A percentile compares a stretch with the other conserved stretches of the same genome.
phyloP scores from a whole-genome alignment of 2,329 filamentous ascomycete species.

The Calonectria honghensis region DNA sequence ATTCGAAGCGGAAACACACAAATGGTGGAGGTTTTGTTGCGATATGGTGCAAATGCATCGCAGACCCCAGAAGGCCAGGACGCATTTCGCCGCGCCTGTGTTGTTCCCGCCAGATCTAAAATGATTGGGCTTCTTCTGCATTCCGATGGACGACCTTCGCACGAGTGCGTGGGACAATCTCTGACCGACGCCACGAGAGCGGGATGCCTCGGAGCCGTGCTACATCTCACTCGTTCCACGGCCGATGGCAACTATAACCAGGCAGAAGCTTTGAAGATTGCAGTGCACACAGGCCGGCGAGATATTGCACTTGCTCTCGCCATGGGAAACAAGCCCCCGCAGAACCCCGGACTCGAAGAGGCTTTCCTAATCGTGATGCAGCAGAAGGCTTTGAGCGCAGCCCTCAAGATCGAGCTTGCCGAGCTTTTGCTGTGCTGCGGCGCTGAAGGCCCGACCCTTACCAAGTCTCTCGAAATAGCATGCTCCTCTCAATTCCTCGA shows the following conservation, averaged over 20 bases:
- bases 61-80: slow-evolving; percentile 71
- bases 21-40: slow-evolving; percentile 69
- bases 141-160: slow-evolving; percentile 68
- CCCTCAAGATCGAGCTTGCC: slow-evolving; percentile 70
- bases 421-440: slow-evolving; percentile 76
- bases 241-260: slow-evolving; percentile 73
- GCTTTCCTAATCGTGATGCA: slow-evolving; percentile 70
- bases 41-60: slow-evolving; percentile 70
- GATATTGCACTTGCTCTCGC: slow-evolving; percentile 75
- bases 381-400: slow-evolving; percentile 67
- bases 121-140: slow-evolving; percentile 69
- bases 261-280: slow-evolving; percentile 71
- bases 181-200: slow-evolving; percentile 71
- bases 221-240: slow-evolving; percentile 69
- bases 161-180: slow-evolving; percentile 67
- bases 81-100: slow-evolving; percentile 72
- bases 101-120: slow-evolving; percentile 65
- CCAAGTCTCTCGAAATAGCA: slow-evolving; percentile 69
- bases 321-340: slow-evolving; percentile 71
- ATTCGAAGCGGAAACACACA: slow-evolving; percentile 65
- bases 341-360: slow-evolving; percentile 67
- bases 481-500: slow-evolving; percentile 71
- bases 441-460: slow-evolving; percentile 70
- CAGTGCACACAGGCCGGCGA: slow-evolving; percentile 68
- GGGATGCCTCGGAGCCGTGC: slow-evolving; percentile 70